These are phyloP conservation scores for Agrostemma githago DNA, from an alignment of 148 eudicot genomes.

Conservation along the genomic window DNA sequence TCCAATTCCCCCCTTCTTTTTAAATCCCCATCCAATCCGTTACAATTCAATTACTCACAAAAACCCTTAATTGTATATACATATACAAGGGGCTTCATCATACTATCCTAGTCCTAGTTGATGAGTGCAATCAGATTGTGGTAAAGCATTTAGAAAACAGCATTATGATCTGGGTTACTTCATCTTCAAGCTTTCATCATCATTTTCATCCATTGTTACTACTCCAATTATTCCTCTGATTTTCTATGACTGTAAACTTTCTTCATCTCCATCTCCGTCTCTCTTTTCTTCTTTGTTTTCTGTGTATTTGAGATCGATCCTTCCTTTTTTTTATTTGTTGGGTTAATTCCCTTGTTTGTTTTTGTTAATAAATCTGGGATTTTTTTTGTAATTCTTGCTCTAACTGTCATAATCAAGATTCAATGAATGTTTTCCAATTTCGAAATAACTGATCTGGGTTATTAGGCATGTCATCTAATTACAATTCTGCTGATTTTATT, in stretches of 20 bases:
- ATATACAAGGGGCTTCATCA: neutral
- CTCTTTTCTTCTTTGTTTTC: no score
- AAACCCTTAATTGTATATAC: neutral
- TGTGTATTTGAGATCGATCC: neutral
- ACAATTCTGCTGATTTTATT: neutral
- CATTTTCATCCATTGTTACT: neutral
- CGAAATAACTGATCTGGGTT: neutral
- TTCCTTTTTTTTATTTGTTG: neutral
- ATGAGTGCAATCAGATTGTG: neutral
- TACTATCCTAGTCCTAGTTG: no score
- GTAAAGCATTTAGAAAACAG: neutral
- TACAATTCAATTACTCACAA: neutral
- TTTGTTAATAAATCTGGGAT: neutral
- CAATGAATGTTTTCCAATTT: constrained; percentile 7
- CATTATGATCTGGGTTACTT: constrained; percentile 7
- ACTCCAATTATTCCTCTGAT: constrained; percentile 7
- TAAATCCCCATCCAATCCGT: neutral
- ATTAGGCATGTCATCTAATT: neutral
- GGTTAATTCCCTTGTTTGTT: neutral
- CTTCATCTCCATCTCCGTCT: neutral
- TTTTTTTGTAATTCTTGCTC: neutral
- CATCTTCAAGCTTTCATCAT: constrained; percentile 12
- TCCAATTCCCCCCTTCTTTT: no score
- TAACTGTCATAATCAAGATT: neutral
- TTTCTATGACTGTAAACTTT: constrained; percentile 27